Evolutionary conservation across 2,329 filamentous ascomycete genomes (phyloP).

Genomic region (Sporothrix phasma): DNA sequence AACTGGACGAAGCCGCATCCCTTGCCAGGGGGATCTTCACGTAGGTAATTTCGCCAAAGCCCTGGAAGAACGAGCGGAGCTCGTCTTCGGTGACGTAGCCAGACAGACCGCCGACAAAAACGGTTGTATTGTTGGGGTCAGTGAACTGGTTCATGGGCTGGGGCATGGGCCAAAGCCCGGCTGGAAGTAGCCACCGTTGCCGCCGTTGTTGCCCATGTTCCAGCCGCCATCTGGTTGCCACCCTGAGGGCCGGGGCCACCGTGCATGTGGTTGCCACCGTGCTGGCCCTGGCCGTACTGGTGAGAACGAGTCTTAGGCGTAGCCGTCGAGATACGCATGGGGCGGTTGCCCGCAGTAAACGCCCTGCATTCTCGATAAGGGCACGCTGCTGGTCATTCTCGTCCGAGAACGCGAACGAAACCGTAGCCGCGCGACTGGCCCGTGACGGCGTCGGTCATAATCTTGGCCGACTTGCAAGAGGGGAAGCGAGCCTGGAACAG

Average conservation of each 20-base stretch:
- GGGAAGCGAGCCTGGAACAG: conserved; percentile 95
- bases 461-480: conserved; percentile 98
- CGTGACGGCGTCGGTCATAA: conserved; percentile 98
- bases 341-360: conserved; percentile 97
- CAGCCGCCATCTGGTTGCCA: conserved; percentile 33
- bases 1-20: conserved; percentile 99
- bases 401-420: conserved; percentile 92
- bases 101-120: conserved; percentile 93
- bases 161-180: conserved; percentile 26
- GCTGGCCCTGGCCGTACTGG: conserved; percentile 31
- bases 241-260: conserved; percentile 32
- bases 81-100: conserved; percentile 99
- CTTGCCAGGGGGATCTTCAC: conserved; percentile 99
- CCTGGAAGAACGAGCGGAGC: conserved; percentile 99
- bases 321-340: conserved; percentile 96
- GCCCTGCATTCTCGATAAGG: conserved; percentile 94
- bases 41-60: conserved; percentile 98
- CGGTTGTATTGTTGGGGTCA: conserved; percentile 98
- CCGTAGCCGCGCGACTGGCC: conserved; percentile 97
- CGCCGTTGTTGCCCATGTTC: conserved; percentile 21
- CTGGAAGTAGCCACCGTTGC: conserved; percentile 29
- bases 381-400: conserved; percentile 94
- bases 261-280: conserved; percentile 31
- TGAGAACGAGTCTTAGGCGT: conserved; percentile 77
- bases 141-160: conserved; percentile 94